Evolutionary conservation across 1,284 basidiomycete species (phyloP).

Genomic region (Apiotrichum brassicae): DNA sequence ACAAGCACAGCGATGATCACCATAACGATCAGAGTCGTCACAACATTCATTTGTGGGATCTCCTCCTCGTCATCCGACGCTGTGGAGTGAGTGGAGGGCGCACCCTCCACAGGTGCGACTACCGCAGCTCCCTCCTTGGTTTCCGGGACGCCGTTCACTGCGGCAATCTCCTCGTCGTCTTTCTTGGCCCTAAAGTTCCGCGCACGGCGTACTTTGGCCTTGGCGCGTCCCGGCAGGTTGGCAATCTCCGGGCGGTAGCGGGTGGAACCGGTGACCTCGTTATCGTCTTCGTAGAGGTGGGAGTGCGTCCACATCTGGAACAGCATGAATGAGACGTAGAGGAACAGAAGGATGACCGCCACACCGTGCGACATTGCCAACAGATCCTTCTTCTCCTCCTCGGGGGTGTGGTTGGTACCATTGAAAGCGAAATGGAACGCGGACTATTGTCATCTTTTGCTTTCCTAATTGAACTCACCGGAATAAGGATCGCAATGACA

Average conservation of each 20-base stretch:
- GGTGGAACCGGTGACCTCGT: slow-evolving; percentile 27
- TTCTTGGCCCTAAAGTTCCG: slow-evolving; percentile 18
- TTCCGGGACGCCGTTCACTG: neutral
- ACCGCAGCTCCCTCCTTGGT: neutral
- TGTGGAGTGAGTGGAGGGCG: neutral
- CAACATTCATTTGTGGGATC: slow-evolving; percentile 49
- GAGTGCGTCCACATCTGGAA: slow-evolving; percentile 86
- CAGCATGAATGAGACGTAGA: slow-evolving; percentile 63
- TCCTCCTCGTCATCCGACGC: slow-evolving; percentile 43
- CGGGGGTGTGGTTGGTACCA: slow-evolving; percentile 21
- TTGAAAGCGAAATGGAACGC: slow-evolving; percentile 49
- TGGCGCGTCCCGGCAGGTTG: slow-evolving; percentile 21
- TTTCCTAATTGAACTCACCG: slow-evolving; percentile 15
- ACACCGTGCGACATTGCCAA: slow-evolving; percentile 72
- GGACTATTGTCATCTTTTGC: too few relatives aligned
- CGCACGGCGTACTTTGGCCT: slow-evolving; percentile 14
- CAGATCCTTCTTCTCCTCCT: slow-evolving; percentile 53
- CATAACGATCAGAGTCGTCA: slow-evolving; percentile 48
- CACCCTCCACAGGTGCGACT: too few relatives aligned
- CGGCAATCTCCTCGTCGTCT: slow-evolving; percentile 13
- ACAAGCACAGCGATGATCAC: slow-evolving; percentile 41
- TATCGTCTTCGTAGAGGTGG: slow-evolving; percentile 54
- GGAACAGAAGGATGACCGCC: slow-evolving; percentile 67
- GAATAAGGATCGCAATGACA: slow-evolving; percentile 50
- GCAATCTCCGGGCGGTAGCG: slow-evolving; percentile 35